Percentiles rank a stretch among this genome's conserved stretches.
phyloP scores from a whole-genome alignment of 225 moss, liverwort and hornwort species.

The Takakia lepidozioides region DNA sequence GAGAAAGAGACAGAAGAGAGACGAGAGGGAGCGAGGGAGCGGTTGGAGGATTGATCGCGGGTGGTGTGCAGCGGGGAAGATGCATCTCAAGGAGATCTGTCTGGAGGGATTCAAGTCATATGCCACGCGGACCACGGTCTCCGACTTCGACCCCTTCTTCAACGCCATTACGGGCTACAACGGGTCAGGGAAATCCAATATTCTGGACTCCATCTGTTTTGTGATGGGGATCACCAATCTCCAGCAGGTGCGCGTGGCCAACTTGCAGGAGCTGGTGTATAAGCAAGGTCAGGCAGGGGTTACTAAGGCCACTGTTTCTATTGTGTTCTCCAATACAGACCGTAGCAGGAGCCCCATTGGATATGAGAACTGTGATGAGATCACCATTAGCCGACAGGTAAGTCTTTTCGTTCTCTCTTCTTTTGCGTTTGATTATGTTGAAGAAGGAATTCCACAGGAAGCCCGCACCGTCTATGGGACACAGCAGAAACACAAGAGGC shows the following conservation, averaged over 20 bases:
- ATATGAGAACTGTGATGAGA: constrained; percentile 75
- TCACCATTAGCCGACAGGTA: constrained; percentile 95
- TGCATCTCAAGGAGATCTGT: constrained; percentile 95
- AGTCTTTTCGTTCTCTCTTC: background rate
- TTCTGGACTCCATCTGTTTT: constrained; percentile 95
- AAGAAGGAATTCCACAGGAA: no score
- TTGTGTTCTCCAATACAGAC: constrained; percentile 79
- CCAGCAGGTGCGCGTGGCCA: constrained; percentile 90
- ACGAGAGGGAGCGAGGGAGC: constrained; percentile 3
- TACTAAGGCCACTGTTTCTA: constrained; percentile 86
- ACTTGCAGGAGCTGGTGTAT: constrained; percentile 95
- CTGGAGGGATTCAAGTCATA: constrained; percentile 98
- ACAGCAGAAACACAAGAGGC: no score
- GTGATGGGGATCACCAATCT: constrained; percentile 96
- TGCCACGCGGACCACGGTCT: constrained; percentile 81
- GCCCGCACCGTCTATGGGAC: no score
- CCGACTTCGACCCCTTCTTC: constrained; percentile 88
- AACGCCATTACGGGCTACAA: constrained; percentile 96
- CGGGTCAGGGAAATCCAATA: constrained; percentile 97
- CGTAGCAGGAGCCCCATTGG: constrained; percentile 72
- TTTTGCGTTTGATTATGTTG: background rate
- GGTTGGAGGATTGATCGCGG: no score
- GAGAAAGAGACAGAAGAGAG: background rate
- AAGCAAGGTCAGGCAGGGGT: constrained; percentile 97
- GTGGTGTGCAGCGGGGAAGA: no score